Conservation (phyloP, 345 rosid species). For the Salix brachista region DNA sequence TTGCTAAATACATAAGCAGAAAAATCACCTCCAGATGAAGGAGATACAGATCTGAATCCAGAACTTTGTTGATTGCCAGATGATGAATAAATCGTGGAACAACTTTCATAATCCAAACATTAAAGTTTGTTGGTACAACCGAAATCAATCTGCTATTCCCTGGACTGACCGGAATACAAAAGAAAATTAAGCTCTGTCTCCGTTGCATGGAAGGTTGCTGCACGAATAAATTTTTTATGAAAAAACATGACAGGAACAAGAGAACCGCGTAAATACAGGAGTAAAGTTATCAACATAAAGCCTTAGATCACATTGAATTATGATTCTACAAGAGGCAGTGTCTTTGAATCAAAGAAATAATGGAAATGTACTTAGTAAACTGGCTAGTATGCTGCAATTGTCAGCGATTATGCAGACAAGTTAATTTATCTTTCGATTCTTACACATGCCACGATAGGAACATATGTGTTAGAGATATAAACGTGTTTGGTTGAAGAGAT, state of each 20-base stretch:
- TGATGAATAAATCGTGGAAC: conserved; percentile 84
- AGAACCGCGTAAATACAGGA: neutral
- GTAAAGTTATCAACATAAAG: neutral
- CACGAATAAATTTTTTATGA: neutral
- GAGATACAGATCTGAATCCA: conserved; percentile 86
- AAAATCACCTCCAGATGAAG: conserved; percentile 76
- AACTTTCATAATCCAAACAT: conserved; percentile 56
- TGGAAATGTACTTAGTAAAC: neutral
- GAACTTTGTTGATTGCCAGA: conserved; percentile 62
- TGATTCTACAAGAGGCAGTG: neutral
- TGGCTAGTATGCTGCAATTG: neutral
- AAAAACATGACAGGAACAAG: neutral
- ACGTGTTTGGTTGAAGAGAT: too few relatives aligned
- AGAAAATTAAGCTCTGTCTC: conserved; percentile 57
- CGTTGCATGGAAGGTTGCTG: conserved; percentile 27
- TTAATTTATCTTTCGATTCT: too few relatives aligned
- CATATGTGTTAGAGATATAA: too few relatives aligned
- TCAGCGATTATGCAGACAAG: neutral
- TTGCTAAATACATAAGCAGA: too few relatives aligned
- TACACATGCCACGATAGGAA: too few relatives aligned
- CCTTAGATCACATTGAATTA: neutral
- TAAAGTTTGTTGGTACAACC: conserved; percentile 70
- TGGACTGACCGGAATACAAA: conserved; percentile 87
- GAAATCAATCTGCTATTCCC: conserved; percentile 87
- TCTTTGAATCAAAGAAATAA: neutral